These are phyloP conservation scores for Diaporthe batatas DNA, from an alignment of 2,329 filamentous ascomycete species.

Conservation along the genomic window DNA sequence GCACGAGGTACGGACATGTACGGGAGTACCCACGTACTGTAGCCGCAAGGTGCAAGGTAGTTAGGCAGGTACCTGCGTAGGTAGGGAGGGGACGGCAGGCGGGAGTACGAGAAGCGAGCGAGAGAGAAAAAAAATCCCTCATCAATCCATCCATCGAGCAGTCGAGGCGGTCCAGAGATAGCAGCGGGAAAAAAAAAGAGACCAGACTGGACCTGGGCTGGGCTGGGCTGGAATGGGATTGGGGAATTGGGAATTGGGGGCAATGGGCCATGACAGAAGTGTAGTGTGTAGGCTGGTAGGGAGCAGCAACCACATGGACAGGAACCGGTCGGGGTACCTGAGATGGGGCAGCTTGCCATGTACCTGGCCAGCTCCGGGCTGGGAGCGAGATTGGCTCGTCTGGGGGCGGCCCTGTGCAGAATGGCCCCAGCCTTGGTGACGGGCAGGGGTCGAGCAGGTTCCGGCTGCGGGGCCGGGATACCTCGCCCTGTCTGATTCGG, in stretches of 20 bases:
- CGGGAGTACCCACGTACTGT: too few relatives aligned
- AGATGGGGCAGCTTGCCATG: conserved; percentile 9
- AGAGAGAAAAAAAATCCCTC: conserved; percentile 26
- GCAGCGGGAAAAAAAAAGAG: conserved; percentile 6
- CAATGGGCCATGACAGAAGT: background rate
- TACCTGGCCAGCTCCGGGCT: conserved; percentile 20
- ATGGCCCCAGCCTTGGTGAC: conserved; percentile 24
- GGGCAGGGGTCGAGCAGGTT: conserved; percentile 27
- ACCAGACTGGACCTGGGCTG: conserved; percentile 18
- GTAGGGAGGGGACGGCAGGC: background rate
- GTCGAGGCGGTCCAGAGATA: conserved; percentile 20
- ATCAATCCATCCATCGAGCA: conserved; percentile 33
- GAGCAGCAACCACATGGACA: conserved; percentile 4
- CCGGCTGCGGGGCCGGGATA: conserved; percentile 25
- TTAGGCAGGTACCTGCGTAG: background rate
- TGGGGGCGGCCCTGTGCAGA: conserved; percentile 19
- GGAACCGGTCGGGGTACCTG: conserved; percentile 20
- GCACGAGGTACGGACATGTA: background rate
- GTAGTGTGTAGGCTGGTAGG: too few relatives aligned
- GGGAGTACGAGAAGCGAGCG: conserved; percentile 25
- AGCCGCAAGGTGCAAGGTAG: too few relatives aligned
- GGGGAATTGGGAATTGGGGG: conserved; percentile 6
- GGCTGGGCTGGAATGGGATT: conserved; percentile 21
- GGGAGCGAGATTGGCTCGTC: conserved; percentile 36
- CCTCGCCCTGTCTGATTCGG: conserved; percentile 8